Evolutionary conservation across 257 asterid species (phyloP).

Genomic region (Fraxinus pennsylvanica): DNA sequence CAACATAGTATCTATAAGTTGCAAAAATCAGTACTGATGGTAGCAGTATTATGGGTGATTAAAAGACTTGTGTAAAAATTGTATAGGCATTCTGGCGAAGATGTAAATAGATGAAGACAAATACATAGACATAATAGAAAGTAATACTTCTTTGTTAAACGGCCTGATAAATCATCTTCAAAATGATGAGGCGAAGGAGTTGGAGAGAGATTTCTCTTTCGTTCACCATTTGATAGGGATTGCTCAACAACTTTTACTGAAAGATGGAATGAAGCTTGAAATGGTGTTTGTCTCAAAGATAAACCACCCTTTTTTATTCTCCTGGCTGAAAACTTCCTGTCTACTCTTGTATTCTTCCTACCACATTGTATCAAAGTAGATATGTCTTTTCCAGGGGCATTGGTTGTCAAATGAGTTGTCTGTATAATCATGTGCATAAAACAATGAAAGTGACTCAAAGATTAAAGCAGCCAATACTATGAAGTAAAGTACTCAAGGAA

Average conservation of each 20-base stretch:
- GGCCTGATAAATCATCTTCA: slow-evolving; percentile 30
- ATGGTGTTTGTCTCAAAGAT: slow-evolving; percentile 49
- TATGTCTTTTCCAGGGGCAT: slow-evolving; percentile 43
- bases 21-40: background rate
- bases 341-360: slow-evolving; percentile 29
- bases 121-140: slow-evolving; percentile 13
- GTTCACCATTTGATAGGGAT: slow-evolving; percentile 34
- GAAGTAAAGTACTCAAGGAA: slow-evolving; percentile 25
- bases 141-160: slow-evolving; percentile 42
- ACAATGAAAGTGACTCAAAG: slow-evolving; percentile 15
- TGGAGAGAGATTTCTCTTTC: slow-evolving; percentile 31
- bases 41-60: background rate
- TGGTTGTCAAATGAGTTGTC: slow-evolving; percentile 33
- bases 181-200: slow-evolving; percentile 33
- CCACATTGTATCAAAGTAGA: slow-evolving; percentile 37
- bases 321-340: slow-evolving; percentile 23
- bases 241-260: slow-evolving; percentile 35
- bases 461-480: slow-evolving; percentile 27
- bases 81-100: background rate
- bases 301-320: slow-evolving; percentile 31
- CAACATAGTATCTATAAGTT: background rate
- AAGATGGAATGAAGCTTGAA: slow-evolving; percentile 42
- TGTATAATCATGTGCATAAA: slow-evolving; percentile 34
- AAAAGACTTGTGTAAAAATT: background rate
- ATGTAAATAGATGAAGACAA: background rate